Percentiles rank a stretch among this genome's conserved stretches.
Evolutionary conservation across 1,284 basidiomycete genomes (phyloP).

Genomic region (Tilletiaria anomala): DNA sequence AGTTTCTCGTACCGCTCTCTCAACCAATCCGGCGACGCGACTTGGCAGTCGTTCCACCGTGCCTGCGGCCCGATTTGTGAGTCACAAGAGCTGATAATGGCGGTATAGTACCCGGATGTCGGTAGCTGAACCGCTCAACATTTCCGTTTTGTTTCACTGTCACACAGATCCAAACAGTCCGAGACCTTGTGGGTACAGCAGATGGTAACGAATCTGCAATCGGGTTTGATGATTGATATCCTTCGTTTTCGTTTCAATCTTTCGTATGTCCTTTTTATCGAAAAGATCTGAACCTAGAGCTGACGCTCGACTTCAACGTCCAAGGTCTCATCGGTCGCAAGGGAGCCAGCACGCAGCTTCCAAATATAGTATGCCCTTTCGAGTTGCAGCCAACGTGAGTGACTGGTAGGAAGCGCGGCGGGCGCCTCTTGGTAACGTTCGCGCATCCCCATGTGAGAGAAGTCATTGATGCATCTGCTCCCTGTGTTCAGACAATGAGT

Average conservation of each 20-base stretch:
- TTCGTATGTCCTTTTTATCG: background rate
- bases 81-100: background rate
- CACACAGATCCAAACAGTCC: too few relatives aligned
- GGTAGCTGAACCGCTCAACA: background rate
- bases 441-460: too few relatives aligned
- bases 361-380: background rate
- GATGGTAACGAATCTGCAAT: background rate
- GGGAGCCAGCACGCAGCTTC: background rate
- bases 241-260: background rate
- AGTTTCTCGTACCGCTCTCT: constrained; percentile 15
- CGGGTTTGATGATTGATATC: background rate
- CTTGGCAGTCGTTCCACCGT: constrained; percentile 15
- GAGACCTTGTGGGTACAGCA: background rate
- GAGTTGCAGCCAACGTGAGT: background rate
- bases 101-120: background rate
- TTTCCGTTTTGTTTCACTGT: too few relatives aligned
- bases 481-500: too few relatives aligned
- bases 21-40: constrained; percentile 22
- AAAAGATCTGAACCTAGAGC: background rate
- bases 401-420: too few relatives aligned
- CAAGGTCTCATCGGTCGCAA: background rate
- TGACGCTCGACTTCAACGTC: background rate
- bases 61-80: constrained; percentile 16
- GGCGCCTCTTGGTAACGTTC: too few relatives aligned
- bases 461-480: too few relatives aligned